Evolutionary conservation across 345 rosid species (phyloP).

Genomic region (Linum tenue): DNA sequence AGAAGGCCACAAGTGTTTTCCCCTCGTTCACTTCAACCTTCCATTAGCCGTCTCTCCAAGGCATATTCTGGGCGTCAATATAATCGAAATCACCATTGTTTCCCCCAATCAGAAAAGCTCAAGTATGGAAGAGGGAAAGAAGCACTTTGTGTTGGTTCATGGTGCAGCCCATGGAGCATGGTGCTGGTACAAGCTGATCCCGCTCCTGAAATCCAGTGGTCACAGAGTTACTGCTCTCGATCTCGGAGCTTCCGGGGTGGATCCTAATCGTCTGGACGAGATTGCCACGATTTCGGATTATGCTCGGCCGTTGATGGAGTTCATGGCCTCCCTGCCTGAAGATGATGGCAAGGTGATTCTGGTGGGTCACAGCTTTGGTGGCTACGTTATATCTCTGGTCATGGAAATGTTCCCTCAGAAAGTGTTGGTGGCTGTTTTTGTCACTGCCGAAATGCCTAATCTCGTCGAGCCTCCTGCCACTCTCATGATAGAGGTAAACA

Average conservation of each 20-base stretch:
- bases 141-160: slow-evolving; percentile 53
- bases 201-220: slow-evolving; percentile 33
- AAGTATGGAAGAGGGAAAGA: not conserved
- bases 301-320: slow-evolving; percentile 43
- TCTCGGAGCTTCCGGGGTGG: slow-evolving; percentile 37
- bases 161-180: slow-evolving; percentile 59
- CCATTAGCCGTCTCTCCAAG: no score
- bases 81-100: no score
- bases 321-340: slow-evolving; percentile 35
- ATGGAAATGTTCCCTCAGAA: slow-evolving; percentile 50
- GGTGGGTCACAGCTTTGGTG: slow-evolving; percentile 59
- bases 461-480: slow-evolving; percentile 16
- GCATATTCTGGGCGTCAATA: no score
- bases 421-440: slow-evolving; percentile 36
- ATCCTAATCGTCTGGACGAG: slow-evolving; percentile 24
- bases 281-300: slow-evolving; percentile 29
- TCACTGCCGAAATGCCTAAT: slow-evolving; percentile 46
- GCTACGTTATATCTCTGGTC: slow-evolving; percentile 31
- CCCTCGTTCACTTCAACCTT: no score
- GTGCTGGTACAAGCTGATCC: slow-evolving; percentile 55
- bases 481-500: slow-evolving; percentile 14
- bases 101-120: no score
- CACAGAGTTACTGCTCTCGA: slow-evolving; percentile 47
- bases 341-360: slow-evolving; percentile 34
- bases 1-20: no score